phyloP scores from a whole-genome alignment of 73 alveolate species.

The Tetrahymena borealis region DNA sequence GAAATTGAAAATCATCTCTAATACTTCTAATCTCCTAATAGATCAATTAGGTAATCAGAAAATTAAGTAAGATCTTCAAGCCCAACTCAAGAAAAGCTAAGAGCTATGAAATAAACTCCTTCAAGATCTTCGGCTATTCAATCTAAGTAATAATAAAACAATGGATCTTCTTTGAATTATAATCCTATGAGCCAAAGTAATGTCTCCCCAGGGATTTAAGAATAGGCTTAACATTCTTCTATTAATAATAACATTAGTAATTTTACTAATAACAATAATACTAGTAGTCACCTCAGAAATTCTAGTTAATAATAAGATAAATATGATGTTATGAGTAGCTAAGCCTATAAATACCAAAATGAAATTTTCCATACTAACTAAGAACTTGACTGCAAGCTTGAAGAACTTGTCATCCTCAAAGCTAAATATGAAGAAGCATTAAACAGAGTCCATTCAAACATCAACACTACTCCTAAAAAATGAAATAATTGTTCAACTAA shows the following conservation, averaged over 20 bases:
- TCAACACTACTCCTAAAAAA: neutral
- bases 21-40: neutral
- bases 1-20: neutral
- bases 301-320: neutral
- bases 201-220: neutral
- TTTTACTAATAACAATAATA: neutral
- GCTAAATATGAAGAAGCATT: neutral
- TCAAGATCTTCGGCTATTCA: neutral
- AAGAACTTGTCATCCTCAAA: neutral
- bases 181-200: neutral
- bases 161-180: neutral
- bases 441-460: neutral
- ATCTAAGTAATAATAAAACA: neutral
- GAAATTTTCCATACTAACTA: neutral
- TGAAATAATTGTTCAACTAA: neutral
- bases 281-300: neutral
- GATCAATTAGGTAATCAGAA: neutral
- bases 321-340: neutral
- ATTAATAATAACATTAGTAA: neutral
- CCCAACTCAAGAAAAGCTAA: neutral
- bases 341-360: neutral
- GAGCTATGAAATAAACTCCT: neutral
- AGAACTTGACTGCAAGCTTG: neutral
- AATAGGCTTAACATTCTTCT: neutral
- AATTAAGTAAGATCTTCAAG: neutral